phyloP scores from a whole-genome alignment of 2,329 filamentous ascomycete genomes.

The Beauveria brongniartii region DNA sequence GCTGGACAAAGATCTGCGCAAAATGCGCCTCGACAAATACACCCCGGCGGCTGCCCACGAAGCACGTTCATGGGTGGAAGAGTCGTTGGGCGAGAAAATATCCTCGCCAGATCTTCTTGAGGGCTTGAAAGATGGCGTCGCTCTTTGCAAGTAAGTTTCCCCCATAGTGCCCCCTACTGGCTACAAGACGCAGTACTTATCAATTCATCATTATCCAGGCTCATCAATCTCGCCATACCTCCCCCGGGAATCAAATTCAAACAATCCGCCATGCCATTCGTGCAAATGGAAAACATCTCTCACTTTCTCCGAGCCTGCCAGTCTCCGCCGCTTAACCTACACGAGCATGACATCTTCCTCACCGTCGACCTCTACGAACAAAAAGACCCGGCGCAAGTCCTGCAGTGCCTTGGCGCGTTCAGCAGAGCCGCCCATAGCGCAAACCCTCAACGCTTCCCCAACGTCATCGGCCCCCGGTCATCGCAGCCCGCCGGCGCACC shows the following conservation, averaged over 20 bases:
- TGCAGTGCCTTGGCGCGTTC: conserved; percentile 88
- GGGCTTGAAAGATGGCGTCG: conserved; percentile 80
- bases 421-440: conserved; percentile 73
- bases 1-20: conserved; percentile 91
- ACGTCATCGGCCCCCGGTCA: conserved; percentile 63
- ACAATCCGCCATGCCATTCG: conserved; percentile 88
- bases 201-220: conserved; percentile 40
- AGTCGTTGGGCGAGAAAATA: conserved; percentile 65
- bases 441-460: conserved; percentile 66
- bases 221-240: conserved; percentile 72
- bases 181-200: conserved; percentile 11
- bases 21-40: conserved; percentile 85
- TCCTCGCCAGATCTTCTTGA: conserved; percentile 72
- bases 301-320: conserved; percentile 90
- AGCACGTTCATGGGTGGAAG: conserved; percentile 78
- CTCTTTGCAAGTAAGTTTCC: conserved; percentile 72
- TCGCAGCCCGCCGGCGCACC: conserved; percentile 48
- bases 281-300: conserved; percentile 99
- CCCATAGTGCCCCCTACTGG: not conserved
- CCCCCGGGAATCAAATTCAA: conserved; percentile 83
- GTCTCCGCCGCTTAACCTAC: conserved; percentile 73
- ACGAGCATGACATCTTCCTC: conserved; percentile 90
- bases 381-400: conserved; percentile 91
- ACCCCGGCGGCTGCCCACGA: conserved; percentile 86
- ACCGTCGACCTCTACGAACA: conserved; percentile 94